Evolutionary conservation across 345 rosid genomes (phyloP).

Genomic region (Camelina laxa): DNA sequence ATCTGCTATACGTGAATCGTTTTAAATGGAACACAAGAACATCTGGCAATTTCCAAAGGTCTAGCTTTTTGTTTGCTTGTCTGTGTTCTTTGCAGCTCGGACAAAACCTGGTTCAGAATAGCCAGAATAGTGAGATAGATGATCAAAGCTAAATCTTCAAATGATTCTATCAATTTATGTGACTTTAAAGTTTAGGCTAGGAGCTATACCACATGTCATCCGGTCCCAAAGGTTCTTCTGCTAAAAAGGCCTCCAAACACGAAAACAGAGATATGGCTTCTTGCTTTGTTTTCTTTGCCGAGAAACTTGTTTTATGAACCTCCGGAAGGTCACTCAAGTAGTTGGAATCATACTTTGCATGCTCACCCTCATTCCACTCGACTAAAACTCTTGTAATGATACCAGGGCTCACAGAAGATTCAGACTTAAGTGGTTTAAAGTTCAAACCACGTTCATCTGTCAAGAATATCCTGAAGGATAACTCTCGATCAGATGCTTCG

Average conservation of each 20-base stretch:
- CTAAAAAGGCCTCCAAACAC: slow-evolving; percentile 94
- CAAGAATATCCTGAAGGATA: slow-evolving; percentile 57
- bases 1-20: slow-evolving; percentile 92
- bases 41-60: slow-evolving; percentile 93
- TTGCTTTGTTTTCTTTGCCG: slow-evolving; percentile 83
- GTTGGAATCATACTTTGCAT: slow-evolving; percentile 69
- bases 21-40: slow-evolving; percentile 92
- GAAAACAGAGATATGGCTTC: slow-evolving; percentile 92
- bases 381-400: slow-evolving; percentile 56
- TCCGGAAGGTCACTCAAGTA: slow-evolving; percentile 85
- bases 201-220: slow-evolving; percentile 92
- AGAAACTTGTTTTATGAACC: slow-evolving; percentile 75
- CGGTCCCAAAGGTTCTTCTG: slow-evolving; percentile 97
- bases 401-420: slow-evolving; percentile 57
- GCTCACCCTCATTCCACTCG: slow-evolving; percentile 79
- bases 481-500: slow-evolving; percentile 45
- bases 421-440: slow-evolving; percentile 57
- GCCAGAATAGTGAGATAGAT: slow-evolving; percentile 20
- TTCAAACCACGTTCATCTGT: slow-evolving; percentile 56
- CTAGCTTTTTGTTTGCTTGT: slow-evolving; percentile 93
- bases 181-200: slow-evolving; percentile 13
- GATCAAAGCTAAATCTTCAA: slow-evolving; percentile 13
- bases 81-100: slow-evolving; percentile 96
- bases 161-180: slow-evolving; percentile 5
- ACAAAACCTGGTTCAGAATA: slow-evolving; percentile 71